These are phyloP conservation scores for Ogataea neopini DNA, from an alignment of 805 yeast species.

Conservation along the genomic window DNA sequence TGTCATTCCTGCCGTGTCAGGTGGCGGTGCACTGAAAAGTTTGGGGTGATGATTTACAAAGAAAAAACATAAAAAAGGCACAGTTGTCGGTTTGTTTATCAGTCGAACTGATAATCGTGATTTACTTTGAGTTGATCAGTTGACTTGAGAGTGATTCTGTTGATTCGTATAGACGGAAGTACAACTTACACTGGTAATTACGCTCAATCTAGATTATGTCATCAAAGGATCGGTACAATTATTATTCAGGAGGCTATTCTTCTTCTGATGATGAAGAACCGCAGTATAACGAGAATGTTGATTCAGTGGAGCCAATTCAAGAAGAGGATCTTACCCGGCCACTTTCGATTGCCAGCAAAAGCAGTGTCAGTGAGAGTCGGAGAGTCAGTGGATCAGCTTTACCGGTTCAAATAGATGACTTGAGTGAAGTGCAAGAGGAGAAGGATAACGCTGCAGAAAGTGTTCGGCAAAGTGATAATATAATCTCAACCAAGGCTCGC, in stretches of 20 bases:
- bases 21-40: not conserved
- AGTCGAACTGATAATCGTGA: not conserved
- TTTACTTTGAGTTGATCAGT: too few relatives aligned
- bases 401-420: not conserved
- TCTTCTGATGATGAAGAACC: constrained; percentile 16
- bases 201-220: constrained; percentile 8
- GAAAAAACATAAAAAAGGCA: not conserved
- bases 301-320: not conserved
- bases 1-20: not conserved
- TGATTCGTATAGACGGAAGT: too few relatives aligned
- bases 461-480: not conserved
- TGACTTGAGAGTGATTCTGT: too few relatives aligned
- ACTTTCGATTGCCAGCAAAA: constrained; percentile 4
- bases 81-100: not conserved
- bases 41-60: not conserved
- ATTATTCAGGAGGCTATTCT: constrained; percentile 13
- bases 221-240: constrained; percentile 9
- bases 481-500: not conserved
- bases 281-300: not conserved
- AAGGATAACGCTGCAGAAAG: too few relatives aligned
- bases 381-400: not conserved
- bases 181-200: too few relatives aligned
- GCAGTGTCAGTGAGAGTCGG: not conserved
- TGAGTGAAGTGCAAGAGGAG: too few relatives aligned
- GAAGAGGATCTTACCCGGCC: constrained; percentile 8